Evolutionary conservation across 441 rosid genomes (phyloP), one percentile per base, ranked within the genome.

Genomic region (Arabidopsis lyrata): DNA sequence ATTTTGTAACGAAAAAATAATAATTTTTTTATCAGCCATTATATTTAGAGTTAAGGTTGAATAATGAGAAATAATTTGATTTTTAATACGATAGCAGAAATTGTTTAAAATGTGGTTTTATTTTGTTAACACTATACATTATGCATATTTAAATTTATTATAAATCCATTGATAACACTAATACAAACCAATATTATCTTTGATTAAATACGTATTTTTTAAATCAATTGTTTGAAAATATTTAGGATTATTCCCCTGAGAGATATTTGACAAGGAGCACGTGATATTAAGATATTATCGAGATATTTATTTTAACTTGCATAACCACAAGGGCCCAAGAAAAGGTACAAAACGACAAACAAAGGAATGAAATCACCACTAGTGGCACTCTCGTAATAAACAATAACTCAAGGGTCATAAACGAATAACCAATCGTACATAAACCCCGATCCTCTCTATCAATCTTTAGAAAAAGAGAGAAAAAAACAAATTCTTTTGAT

Each of bases 281-380:
- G 71, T 73, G 71, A 53, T 8, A 39, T 27, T 63, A 31, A 52
- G 63, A 73, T 73, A 73, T 15, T 64, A 55, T 45, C 32, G 45
- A 54, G 49, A 73, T 56, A 60, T 60, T 34, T 22, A 69, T 16
- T 55, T 44, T 18, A 15, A 15, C 11, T 35, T 16, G 10, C 13
- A 20, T 56, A 68, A 60, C 20, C 50, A 70, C 5, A 57, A 36
- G 35, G 68, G 35, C 27, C 76, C 55, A 4, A 20, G 18, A 62
- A 39, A 50, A 60, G 24, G 32, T 54, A 55, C 48, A 45, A 73
- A 56, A 73, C 65, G 65, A 73, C 77, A 64, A 64, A 64, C 12
- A 0, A 8, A 44, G 5, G 70, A 73, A 73, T 45, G 65, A 73
- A 44, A 63, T 41, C 41, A 64, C 64, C 32, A 64, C 22, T 10